Conservation (phyloP, 2,329 filamentous ascomycete species). For the Penicillium glabrum region DNA sequence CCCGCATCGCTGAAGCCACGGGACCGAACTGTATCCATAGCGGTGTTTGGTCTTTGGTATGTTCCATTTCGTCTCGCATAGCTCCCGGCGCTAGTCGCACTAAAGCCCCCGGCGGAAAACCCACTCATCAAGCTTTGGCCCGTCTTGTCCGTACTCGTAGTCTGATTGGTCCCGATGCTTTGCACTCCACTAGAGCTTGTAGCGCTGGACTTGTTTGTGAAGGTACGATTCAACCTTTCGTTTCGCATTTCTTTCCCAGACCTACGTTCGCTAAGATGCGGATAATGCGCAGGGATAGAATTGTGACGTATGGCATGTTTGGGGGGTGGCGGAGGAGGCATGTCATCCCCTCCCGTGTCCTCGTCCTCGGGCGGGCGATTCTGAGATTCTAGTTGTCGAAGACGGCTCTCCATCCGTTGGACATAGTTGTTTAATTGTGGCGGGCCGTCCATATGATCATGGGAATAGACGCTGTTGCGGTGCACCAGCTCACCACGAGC, state of each 20-base stretch:
- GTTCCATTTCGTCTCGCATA: conserved; percentile 66
- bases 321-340: conserved; percentile 63
- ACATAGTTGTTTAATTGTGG: conserved; percentile 84
- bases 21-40: conserved; percentile 40
- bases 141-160: conserved; percentile 73
- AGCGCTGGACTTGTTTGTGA: conserved; percentile 82
- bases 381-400: conserved; percentile 67
- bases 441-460: conserved; percentile 52
- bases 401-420: conserved; percentile 82
- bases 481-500: conserved; percentile 60
- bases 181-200: conserved; percentile 73
- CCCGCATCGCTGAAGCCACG: conserved; percentile 41
- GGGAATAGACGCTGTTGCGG: conserved; percentile 40
- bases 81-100: conserved; percentile 92
- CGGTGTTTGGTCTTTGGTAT: conserved; percentile 46
- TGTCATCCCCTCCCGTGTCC: conserved; percentile 51
- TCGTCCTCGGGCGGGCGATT: conserved; percentile 46
- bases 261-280: conserved; percentile 40
- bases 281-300: conserved; percentile 41
- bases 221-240: conserved; percentile 71
- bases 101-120: conserved; percentile 83
- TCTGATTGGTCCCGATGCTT: conserved; percentile 64
- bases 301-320: conserved; percentile 48
- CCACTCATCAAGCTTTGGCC: conserved; percentile 92
- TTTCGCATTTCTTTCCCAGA: conserved; percentile 73